A percentile compares a stretch with the other conserved stretches of the same genome.
Conservation (phyloP, 2,329 filamentous ascomycete genomes). For the Penicillium corylophilum region DNA sequence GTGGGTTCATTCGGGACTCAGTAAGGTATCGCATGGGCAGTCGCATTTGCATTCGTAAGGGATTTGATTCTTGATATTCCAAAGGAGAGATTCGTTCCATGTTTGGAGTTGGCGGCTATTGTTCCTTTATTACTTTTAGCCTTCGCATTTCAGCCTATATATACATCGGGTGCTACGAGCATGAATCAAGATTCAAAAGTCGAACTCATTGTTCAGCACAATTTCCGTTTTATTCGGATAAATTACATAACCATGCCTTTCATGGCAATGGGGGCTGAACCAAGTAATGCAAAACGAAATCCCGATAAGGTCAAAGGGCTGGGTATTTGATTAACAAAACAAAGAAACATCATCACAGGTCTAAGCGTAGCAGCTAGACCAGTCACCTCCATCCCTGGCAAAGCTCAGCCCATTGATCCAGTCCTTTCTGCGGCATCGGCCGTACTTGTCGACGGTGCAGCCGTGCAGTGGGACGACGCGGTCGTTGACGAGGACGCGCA, state of each 20-base stretch:
- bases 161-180: not conserved
- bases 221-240: not conserved
- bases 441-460: conserved; percentile 68
- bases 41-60: not conserved
- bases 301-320: not conserved
- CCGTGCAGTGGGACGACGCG: conserved; percentile 69
- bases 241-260: not conserved
- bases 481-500: conserved; percentile 81
- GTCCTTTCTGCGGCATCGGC: conserved; percentile 66
- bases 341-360: not conserved
- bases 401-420: conserved; percentile 77
- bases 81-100: not conserved
- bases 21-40: not conserved
- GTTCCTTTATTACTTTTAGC: conserved; percentile 5
- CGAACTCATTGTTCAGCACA: not conserved
- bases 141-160: not conserved
- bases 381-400: conserved; percentile 68
- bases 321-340: not conserved
- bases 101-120: conserved; percentile 16
- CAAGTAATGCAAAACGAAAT: not conserved
- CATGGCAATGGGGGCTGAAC: not conserved
- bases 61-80: not conserved
- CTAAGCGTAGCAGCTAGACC: conserved; percentile 61
- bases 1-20: conserved; percentile 35
- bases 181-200: not conserved